A percentile compares a stretch with the other conserved stretches of the same genome.
These are phyloP conservation scores for Talaromyces amestolkiae DNA, from an alignment of 2,329 filamentous ascomycete genomes.

Conservation along the genomic window DNA sequence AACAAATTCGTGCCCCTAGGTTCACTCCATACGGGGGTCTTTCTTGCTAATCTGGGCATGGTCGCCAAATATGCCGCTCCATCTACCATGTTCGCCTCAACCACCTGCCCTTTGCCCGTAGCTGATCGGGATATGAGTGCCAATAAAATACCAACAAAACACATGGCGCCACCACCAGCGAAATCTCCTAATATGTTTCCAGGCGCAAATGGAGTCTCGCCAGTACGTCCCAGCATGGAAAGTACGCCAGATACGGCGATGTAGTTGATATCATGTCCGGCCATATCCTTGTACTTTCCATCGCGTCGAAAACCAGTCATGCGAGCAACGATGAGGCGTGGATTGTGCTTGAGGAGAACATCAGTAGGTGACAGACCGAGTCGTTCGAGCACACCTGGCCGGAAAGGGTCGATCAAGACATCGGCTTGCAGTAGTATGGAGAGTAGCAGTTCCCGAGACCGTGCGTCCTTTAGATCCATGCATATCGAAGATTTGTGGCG, in stretches of 20 bases:
- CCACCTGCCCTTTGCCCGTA: conserved; percentile 75
- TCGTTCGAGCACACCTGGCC: conserved; percentile 84
- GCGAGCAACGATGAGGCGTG: conserved; percentile 73
- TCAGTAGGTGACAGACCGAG: conserved; percentile 70
- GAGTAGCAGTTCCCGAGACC: conserved; percentile 65
- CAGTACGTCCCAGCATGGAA: conserved; percentile 68
- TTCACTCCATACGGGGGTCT: conserved; percentile 60
- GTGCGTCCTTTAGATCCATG: conserved; percentile 70
- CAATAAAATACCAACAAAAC: conserved; percentile 78
- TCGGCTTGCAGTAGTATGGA: conserved; percentile 64
- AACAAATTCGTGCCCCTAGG: conserved; percentile 73
- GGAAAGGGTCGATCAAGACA: conserved; percentile 88
- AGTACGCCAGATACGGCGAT: conserved; percentile 82
- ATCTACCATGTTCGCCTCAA: conserved; percentile 97
- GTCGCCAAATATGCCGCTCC: conserved; percentile 75
- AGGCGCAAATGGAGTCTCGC: conserved; percentile 72
- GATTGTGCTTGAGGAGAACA: conserved; percentile 65
- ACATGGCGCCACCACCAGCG: conserved; percentile 78
- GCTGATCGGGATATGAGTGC: conserved; percentile 67
- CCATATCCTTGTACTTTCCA: conserved; percentile 82
- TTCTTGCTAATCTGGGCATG: conserved; percentile 68
- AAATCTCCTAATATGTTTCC: conserved; percentile 87
- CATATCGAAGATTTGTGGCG: conserved; percentile 78
- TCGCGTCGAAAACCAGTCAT: conserved; percentile 89
- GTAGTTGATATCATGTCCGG: conserved; percentile 95